Percentiles rank a stretch among this genome's conserved stretches.
phyloP scores from a whole-genome alignment of 345 rosid species.

The Cochlearia excelsa region DNA sequence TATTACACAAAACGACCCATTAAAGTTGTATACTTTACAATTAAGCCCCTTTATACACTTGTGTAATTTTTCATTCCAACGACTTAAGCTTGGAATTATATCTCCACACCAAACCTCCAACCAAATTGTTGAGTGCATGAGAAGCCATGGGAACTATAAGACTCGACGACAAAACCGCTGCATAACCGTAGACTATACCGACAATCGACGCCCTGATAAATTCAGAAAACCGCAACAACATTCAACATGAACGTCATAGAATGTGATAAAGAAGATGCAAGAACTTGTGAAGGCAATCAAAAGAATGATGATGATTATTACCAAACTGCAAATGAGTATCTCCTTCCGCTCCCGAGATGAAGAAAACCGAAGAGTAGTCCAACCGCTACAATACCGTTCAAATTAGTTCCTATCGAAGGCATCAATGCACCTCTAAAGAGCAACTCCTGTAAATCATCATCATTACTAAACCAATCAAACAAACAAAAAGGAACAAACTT shows the following conservation, averaged over 20 bases:
- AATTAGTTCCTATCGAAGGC: slow-evolving; percentile 67
- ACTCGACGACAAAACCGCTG: slow-evolving; percentile 59
- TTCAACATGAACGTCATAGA: not conserved
- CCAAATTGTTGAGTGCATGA: slow-evolving; percentile 75
- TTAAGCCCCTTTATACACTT: not conserved
- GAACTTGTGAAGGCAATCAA: not conserved
- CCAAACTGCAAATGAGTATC: slow-evolving; percentile 85
- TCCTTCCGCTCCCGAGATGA: slow-evolving; percentile 80
- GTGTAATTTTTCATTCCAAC: slow-evolving; percentile 16
- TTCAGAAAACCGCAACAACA: not conserved
- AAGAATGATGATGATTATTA: slow-evolving; percentile 25
- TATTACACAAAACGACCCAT: not conserved
- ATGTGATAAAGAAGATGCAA: not conserved
- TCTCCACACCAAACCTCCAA: slow-evolving; percentile 72
- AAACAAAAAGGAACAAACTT: not conserved
- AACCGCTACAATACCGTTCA: slow-evolving; percentile 52
- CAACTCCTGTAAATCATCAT: slow-evolving; percentile 54
- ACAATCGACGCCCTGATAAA: slow-evolving; percentile 80
- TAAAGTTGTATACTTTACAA: not conserved
- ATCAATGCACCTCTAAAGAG: slow-evolving; percentile 74
- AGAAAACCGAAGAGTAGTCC: slow-evolving; percentile 68
- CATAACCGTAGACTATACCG: slow-evolving; percentile 66
- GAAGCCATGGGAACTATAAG: slow-evolving; percentile 68
- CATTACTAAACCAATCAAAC: not conserved
- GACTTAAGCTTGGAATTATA: slow-evolving; percentile 42